Base-by-base conservation (phyloP, 2,329 filamentous ascomycete species). In the Pyricularia sp. region DNA sequence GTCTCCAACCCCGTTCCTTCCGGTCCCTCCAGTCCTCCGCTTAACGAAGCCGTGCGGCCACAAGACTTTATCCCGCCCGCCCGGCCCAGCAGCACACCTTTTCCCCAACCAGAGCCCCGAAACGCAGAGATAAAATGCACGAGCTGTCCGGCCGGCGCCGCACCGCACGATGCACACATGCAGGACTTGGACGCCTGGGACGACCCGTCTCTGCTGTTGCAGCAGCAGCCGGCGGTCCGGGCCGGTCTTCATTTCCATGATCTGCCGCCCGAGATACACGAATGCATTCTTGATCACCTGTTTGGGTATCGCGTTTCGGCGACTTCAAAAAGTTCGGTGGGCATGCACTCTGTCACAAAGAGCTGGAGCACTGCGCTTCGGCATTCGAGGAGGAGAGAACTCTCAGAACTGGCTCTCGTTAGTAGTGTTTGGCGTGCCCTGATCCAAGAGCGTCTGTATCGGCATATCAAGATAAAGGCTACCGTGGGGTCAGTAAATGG, bases 381-480 rank as follows among this genome's bases (percentile, higher is more conserved):
- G 68, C 88, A 91, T 77, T 89, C 88, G 5, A 83, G 90, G 69
- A 81, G 90, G 70, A 89, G 86, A 71, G 88, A 90, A 70, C 80
- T 92, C 50, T 90, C 90, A 0, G 84, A 89, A 71, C 77, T 92
- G 69, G 86, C 90, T 3, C 78, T 91, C 67, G 87, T 89, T 65
- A 86, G 82, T 73, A 81, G 78, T 4, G 78, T 84, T n/a, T 93
- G 90, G 90, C 85, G 88, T 66, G 79, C 82, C 50, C 75, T 92
- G 69, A 86, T 93, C 25, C 91, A 93, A 76, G 85, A 90, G 74
- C 84, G 90, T 55, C 84, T 93, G 2, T 93, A 92, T 78, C 84
- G 90, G 61, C 90, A 92, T 76, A 86, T 93, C 79, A 92, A 92
- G 78, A 81, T 93, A 73, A 91, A 92, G 78, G 90, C 89, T 0